Evolutionary conservation across 192 early-diverging fungal species (phyloP).

Genomic region (Entrophospora sp.): DNA sequence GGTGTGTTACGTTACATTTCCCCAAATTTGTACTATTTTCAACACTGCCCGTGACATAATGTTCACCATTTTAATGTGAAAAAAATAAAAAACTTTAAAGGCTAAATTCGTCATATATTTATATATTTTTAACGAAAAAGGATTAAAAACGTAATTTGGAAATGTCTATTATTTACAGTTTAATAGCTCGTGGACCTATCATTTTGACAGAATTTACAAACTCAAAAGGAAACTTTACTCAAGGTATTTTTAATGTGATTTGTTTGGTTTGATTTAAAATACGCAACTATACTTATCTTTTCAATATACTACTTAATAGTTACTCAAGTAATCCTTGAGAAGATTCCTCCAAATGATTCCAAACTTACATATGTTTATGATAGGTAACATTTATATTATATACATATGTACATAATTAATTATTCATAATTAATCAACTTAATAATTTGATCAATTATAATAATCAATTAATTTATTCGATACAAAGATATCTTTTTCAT

Average conservation of each 20-base stretch:
- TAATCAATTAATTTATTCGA: neutral
- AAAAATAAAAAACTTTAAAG: no score
- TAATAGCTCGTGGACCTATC: slow-evolving; percentile 67
- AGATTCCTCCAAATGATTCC: slow-evolving; percentile 84
- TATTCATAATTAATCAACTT: neutral
- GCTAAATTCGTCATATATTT: no score
- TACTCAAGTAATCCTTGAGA: slow-evolving; percentile 79
- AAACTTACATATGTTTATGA: slow-evolving; percentile 92
- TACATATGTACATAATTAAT: neutral
- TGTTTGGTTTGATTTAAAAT: neutral
- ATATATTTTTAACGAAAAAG: no score
- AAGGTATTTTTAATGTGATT: slow-evolving; percentile 31
- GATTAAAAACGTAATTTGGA: no score
- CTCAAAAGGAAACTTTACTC: slow-evolving; percentile 74
- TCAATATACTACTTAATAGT: slow-evolving; percentile 28
- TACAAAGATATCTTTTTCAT: slow-evolving; percentile 76
- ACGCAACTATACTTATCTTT: neutral
- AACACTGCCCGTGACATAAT: no score
- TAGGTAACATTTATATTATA: slow-evolving; percentile 30
- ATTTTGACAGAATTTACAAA: slow-evolving; percentile 80
- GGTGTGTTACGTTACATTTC: no score
- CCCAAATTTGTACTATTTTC: no score
- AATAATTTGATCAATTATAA: neutral
- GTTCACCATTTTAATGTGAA: no score
- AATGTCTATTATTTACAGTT: slow-evolving; percentile 73